Evolutionary conservation across 305 asterid species (phyloP).

Genomic region (Andrographis paniculata): DNA sequence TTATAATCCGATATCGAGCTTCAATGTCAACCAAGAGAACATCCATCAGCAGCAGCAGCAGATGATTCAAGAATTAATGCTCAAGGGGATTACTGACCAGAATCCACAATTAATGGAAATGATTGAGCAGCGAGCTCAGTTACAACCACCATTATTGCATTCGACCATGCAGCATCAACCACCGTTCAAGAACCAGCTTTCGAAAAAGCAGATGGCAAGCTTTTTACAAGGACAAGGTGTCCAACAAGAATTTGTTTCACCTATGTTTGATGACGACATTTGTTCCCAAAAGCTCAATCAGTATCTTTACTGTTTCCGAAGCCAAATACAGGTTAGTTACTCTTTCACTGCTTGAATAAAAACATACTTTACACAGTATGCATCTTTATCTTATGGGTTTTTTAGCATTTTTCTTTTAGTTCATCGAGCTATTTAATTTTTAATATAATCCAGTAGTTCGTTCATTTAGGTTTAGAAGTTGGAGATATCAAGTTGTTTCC

Average conservation of each 20-base stretch:
- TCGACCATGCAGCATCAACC: constrained; percentile 22
- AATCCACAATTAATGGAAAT: constrained; percentile 27
- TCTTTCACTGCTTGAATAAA: constrained; percentile 6
- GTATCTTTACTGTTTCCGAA: constrained; percentile 33
- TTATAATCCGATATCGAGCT: constrained; percentile 22
- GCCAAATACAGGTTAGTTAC: constrained; percentile 39
- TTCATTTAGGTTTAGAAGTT: background rate
- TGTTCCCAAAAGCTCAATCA: constrained; percentile 43
- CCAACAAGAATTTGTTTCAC: constrained; percentile 22
- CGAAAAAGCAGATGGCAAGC: constrained; percentile 19
- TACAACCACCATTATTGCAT: constrained; percentile 23
- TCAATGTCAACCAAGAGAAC: constrained; percentile 24
- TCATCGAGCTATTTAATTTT: constrained; percentile 1
- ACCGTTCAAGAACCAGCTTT: constrained; percentile 22
- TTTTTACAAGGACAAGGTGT: constrained; percentile 21
- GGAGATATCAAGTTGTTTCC: background rate
- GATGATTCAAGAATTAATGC: constrained; percentile 20
- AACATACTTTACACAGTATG: constrained; percentile 6
- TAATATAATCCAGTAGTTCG: background rate
- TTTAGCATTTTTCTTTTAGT: constrained; percentile 8
- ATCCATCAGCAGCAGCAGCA: constrained; percentile 24
- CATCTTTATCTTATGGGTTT: background rate
- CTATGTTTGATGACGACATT: constrained; percentile 30
- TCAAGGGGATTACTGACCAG: constrained; percentile 26
- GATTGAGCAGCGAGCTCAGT: constrained; percentile 25